phyloP scores from a whole-genome alignment of 441 rosid genomes.

The Lepidium campestre region DNA sequence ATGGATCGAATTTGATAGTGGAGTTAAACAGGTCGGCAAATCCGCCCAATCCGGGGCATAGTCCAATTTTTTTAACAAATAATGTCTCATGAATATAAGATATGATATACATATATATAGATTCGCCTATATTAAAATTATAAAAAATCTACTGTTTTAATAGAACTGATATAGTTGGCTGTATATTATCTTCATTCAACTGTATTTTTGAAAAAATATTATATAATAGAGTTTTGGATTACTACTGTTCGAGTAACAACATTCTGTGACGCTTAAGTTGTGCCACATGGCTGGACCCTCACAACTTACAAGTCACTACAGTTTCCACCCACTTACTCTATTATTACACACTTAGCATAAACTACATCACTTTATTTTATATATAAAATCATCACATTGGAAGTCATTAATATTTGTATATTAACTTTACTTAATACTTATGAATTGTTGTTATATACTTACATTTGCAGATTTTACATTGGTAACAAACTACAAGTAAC shows the following conservation, averaged over 20 bases:
- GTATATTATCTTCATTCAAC: too few relatives aligned
- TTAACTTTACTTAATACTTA: too few relatives aligned
- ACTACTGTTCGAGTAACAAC: neutral
- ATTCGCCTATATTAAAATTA: too few relatives aligned
- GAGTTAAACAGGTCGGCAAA: constrained; percentile 6
- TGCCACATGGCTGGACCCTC: constrained; percentile 26
- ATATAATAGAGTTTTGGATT: too few relatives aligned
- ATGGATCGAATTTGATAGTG: constrained; percentile 6
- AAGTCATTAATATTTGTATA: neutral
- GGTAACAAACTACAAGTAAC: too few relatives aligned
- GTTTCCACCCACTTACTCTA: constrained; percentile 15
- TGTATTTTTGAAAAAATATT: too few relatives aligned
- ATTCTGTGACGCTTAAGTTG: constrained; percentile 6
- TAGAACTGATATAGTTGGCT: too few relatives aligned
- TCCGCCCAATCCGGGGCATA: neutral
- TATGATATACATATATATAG: too few relatives aligned
- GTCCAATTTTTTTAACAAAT: neutral
- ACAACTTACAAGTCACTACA: constrained; percentile 13
- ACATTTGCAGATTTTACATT: too few relatives aligned
- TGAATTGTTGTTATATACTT: too few relatives aligned
- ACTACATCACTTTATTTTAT: neutral
- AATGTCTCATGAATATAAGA: neutral
- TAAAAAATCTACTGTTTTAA: too few relatives aligned
- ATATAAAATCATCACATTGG: neutral
- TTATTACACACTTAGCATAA: neutral